Base-by-base conservation (phyloP, 768 basidiomycete species). In the Suillus paluster region DNA sequence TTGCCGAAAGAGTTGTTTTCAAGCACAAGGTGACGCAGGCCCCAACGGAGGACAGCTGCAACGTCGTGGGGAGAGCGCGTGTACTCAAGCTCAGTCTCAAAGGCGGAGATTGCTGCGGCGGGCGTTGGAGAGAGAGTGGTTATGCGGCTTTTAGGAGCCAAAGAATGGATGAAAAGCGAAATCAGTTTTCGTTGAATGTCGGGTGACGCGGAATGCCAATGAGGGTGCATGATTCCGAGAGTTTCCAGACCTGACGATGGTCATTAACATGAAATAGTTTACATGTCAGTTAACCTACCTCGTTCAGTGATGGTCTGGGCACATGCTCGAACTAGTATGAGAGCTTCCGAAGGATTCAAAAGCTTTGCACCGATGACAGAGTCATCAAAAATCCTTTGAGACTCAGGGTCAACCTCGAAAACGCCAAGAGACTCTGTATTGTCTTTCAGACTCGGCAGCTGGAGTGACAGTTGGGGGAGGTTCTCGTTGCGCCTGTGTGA, bases 141-240 rank as follows among this genome's bases (percentile, higher is more conserved):
- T 63, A 75, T 77, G 36, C 79, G 76, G 66, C 65, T 78, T 61
- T 80, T 80, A 49, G 81, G 70, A 65, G 80, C 77, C 73, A 89
- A 79, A 1, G 90, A 90, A 65, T 83, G 83, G 63, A 94, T 79
- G 77, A 88, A 93, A 27, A 70, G 82, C 19, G 89, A 89, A 60
- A 92, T 85, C 36, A 94, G 85, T 64, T 73, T 80, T 66, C 78
- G 86, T 72, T 94, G 92, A n/a, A 83, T 75, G 11, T 85, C 83
- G 9, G 85, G 84, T 7, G 89, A 91, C 10, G 91, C 81, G 44
- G 91, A 88, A 71, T 89, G 81, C 91, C 90, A 94, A 71, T 93
- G 89, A 6, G 92, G 90, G 67, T 90, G 89, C 90, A 94, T 94
- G 50, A 94, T 81, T 21, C 92, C 92, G 50, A 91, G 86, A 4